Base-by-base conservation (phyloP, 2,329 filamentous ascomycete genomes). In the Microdochium trichocladiopsis region DNA sequence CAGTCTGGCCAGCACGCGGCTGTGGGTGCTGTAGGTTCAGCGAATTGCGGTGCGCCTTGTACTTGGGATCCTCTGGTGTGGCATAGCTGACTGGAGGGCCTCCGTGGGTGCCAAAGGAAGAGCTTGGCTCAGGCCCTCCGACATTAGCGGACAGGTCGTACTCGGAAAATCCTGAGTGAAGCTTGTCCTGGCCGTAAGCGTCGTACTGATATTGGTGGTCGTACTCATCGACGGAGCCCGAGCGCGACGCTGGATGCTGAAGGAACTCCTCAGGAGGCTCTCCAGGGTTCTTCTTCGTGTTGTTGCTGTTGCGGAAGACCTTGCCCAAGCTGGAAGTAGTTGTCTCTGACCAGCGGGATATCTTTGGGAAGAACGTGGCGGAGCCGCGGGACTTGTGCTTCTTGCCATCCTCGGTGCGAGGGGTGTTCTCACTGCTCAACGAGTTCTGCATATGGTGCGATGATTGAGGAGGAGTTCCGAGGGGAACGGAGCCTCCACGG, bases 281-380 rank as follows among this genome's bases (percentile, higher is more conserved):
- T 8, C 41, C 41, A 5, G 21, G 6, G 45, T 79, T 76, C 61
- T 79, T 82, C 64, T 75, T 76, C 22, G 70, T 74, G 48, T 77
- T 76, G 47, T 75, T 77, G 61, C 83, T 89, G 61, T 81, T 83
- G 41, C 87, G 83, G 66, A 92, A 87, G 41, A 86, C 87, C 60
- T 87, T 87, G 47, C 89, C 86, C 45, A 91, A 84, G 55, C 90
- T 95, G 1, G 91, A 96, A 3, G 92, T 82, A 0, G 94, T 99
- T 2, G 93, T 97, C 72, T 95, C 94, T 0, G 93, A 97, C 94
- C 94, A 99, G 45, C 94, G 83, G 5, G 94, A 97, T 56, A 96
- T 92, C 73, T 95, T 96, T 23, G 92, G 91, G 56, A 95, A 88
- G 76, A 83, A 84, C 50, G 80, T 76, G 0, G 88, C 90, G 1